phyloP scores from a whole-genome alignment of 768 basidiomycete species.

The Dictyophora rubrovolvata region DNA sequence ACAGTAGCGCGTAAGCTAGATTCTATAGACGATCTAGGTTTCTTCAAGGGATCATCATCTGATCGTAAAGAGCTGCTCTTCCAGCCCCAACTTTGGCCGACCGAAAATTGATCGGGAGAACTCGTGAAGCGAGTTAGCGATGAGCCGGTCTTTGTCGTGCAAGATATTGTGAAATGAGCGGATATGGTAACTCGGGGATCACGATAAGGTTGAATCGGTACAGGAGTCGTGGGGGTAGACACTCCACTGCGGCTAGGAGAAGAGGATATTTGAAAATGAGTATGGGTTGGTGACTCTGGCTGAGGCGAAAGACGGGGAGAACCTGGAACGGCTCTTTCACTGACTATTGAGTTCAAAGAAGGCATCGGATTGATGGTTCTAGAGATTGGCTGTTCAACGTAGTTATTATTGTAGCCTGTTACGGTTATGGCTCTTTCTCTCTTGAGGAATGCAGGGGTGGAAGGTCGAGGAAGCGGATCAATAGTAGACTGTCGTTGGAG shows the following conservation, averaged over 20 bases:
- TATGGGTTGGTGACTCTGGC: slow-evolving; percentile 14
- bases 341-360: background rate
- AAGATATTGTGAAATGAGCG: slow-evolving; percentile 78
- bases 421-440: background rate
- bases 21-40: slow-evolving; percentile 23
- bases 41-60: slow-evolving; percentile 28
- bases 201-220: slow-evolving; percentile 61
- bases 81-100: slow-evolving; percentile 93
- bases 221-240: slow-evolving; percentile 21
- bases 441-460: slow-evolving; percentile 31
- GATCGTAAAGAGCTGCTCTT: slow-evolving; percentile 49
- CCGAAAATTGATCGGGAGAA: slow-evolving; percentile 73
- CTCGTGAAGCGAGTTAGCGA: slow-evolving; percentile 78
- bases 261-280: slow-evolving; percentile 14
- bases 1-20: slow-evolving; percentile 72
- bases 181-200: slow-evolving; percentile 62
- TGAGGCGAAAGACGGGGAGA: slow-evolving; percentile 16
- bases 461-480: slow-evolving; percentile 69
- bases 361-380: background rate
- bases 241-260: slow-evolving; percentile 7
- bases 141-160: slow-evolving; percentile 71
- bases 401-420: background rate
- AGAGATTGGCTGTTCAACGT: background rate
- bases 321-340: background rate
- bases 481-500: slow-evolving; percentile 77